phyloP scores from a whole-genome alignment of 1,284 basidiomycete genomes.

The Vanrija sp. region DNA sequence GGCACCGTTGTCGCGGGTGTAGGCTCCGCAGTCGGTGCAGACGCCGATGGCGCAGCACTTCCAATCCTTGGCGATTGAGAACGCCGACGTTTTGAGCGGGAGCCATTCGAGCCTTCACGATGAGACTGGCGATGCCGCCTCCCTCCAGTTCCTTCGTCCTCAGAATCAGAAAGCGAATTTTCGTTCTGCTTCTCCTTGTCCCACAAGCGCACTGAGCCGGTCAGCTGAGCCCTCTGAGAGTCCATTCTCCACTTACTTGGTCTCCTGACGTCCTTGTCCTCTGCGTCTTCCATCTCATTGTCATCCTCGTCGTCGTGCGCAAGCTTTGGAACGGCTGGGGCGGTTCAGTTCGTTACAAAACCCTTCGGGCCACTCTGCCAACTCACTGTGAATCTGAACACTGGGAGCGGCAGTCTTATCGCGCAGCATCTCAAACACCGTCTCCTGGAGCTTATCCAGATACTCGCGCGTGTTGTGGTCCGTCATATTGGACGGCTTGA shows the following conservation, averaged over 20 bases:
- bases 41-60: background rate
- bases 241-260: slow-evolving; percentile 53
- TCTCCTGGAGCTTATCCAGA: slow-evolving; percentile 84
- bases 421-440: slow-evolving; percentile 85
- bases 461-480: slow-evolving; percentile 93
- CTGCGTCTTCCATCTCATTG: slow-evolving; percentile 73
- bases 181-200: slow-evolving; percentile 46
- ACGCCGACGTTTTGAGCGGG: slow-evolving; percentile 6
- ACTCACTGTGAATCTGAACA: slow-evolving; percentile 76
- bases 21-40: background rate
- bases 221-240: background rate
- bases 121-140: slow-evolving; percentile 44
- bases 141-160: slow-evolving; percentile 52
- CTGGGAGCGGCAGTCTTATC: slow-evolving; percentile 81
- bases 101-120: slow-evolving; percentile 19
- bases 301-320: slow-evolving; percentile 80
- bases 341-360: background rate
- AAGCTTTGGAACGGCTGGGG: slow-evolving; percentile 54
- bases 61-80: slow-evolving; percentile 8
- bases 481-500: slow-evolving; percentile 91
- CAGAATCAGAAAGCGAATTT: slow-evolving; percentile 52
- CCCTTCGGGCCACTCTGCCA: background rate
- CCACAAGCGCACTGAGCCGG: slow-evolving; percentile 34
- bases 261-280: slow-evolving; percentile 68
- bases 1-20: background rate